These are phyloP conservation scores for Mucor sp. DNA, from an alignment of 371 early-diverging fungal species.

Conservation along the genomic window DNA sequence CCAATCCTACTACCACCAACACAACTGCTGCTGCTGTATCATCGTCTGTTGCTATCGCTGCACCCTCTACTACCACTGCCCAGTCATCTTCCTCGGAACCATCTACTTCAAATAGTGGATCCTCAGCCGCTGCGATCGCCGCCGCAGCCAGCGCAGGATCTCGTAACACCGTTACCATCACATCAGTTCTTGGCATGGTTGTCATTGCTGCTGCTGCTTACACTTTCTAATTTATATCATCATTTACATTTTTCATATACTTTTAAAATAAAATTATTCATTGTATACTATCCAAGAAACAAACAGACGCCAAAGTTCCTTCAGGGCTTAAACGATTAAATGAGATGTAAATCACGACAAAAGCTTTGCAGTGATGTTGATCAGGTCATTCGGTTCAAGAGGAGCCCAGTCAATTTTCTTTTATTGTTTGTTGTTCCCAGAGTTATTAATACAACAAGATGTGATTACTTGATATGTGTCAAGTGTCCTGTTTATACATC, in stretches of 20 bases:
- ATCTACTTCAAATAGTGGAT: neutral
- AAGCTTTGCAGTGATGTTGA: neutral
- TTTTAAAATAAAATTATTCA: neutral
- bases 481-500: neutral
- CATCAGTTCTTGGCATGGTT: neutral
- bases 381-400: neutral
- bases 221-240: neutral
- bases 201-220: neutral
- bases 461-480: neutral
- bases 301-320: too few relatives aligned
- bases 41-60: neutral
- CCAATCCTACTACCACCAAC: slow-evolving; percentile 7
- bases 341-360: neutral
- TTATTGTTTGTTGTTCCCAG: neutral
- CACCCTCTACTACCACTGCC: neutral
- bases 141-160: neutral
- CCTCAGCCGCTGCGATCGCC: neutral
- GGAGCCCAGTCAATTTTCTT: neutral
- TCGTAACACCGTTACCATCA: neutral
- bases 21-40: neutral
- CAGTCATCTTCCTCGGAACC: neutral
- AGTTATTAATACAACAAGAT: neutral
- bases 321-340: neutral
- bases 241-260: neutral
- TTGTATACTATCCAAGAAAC: neutral